A percentile compares a stretch with the other conserved stretches of the same genome.
phyloP scores from a whole-genome alignment of 2,329 filamentous ascomycete genomes.

The Coccinonectria pachysandricola region DNA sequence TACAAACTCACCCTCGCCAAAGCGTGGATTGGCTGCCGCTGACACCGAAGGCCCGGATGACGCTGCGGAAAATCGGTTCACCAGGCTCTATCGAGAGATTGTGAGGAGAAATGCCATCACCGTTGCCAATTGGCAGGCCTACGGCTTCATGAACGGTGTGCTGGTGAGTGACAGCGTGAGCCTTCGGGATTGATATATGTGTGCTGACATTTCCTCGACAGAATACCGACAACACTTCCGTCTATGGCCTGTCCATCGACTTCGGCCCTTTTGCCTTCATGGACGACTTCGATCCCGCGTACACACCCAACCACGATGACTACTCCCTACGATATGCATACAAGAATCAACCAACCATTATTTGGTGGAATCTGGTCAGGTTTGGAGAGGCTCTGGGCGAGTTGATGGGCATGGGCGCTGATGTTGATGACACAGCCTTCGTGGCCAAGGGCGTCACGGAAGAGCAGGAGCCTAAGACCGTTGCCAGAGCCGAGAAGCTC shows the following conservation, averaged over 20 bases:
- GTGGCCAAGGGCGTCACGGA: constrained; percentile 55
- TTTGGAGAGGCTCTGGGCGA: constrained; percentile 85
- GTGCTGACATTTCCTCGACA: constrained; percentile 14
- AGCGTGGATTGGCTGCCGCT: constrained; percentile 43
- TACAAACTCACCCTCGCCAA: constrained; percentile 29
- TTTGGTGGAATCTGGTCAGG: constrained; percentile 97
- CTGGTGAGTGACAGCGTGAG: constrained; percentile 42
- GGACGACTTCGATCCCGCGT: constrained; percentile 88
- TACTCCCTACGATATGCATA: constrained; percentile 80
- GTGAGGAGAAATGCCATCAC: constrained; percentile 75
- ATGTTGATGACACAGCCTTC: constrained; percentile 64
- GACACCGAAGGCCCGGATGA: constrained; percentile 57
- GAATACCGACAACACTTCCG: constrained; percentile 95
- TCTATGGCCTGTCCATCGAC: constrained; percentile 82
- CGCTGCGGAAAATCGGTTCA: constrained; percentile 73
- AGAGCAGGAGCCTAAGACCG: constrained; percentile 56
- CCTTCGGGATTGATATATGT: background rate
- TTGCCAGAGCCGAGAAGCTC: constrained; percentile 70
- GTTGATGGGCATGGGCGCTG: constrained; percentile 65
- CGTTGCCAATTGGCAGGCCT: constrained; percentile 91
- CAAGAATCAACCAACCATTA: constrained; percentile 86
- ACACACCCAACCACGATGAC: constrained; percentile 97
- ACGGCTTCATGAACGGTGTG: constrained; percentile 98
- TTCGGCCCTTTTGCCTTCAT: constrained; percentile 97
- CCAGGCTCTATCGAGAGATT: constrained; percentile 79